phyloP scores from a whole-genome alignment of 352 stramenopile genomes.

The Phytophthora cryptogea region DNA sequence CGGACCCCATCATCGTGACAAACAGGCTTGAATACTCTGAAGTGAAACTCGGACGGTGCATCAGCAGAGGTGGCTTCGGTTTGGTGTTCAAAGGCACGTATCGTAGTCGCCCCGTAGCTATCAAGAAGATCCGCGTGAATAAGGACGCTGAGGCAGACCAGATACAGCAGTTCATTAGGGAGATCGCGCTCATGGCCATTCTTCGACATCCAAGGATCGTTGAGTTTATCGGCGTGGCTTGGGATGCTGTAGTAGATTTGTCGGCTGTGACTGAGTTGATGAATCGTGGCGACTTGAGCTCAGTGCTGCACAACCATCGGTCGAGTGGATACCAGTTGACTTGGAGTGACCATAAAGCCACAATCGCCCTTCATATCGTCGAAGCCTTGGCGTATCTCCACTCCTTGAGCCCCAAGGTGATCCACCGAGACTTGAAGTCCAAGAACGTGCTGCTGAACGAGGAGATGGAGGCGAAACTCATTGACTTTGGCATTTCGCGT shows the following conservation, averaged over 20 bases:
- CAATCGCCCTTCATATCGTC: constrained; percentile 51
- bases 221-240: constrained; percentile 52
- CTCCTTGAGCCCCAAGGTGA: constrained; percentile 45
- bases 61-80: constrained; percentile 50
- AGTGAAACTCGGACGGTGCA: constrained; percentile 39
- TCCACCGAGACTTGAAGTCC: constrained; percentile 49
- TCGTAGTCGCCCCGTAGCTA: constrained; percentile 31
- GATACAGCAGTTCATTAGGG: constrained; percentile 44
- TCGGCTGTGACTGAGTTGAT: constrained; percentile 58
- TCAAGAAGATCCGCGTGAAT: constrained; percentile 49
- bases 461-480: constrained; percentile 62
- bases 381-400: constrained; percentile 56
- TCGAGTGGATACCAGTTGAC: constrained; percentile 20
- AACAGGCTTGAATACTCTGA: constrained; percentile 46
- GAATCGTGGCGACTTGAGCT: constrained; percentile 52
- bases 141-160: constrained; percentile 26
- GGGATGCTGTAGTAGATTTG: constrained; percentile 43
- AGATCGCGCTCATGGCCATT: constrained; percentile 47
- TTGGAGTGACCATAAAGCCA: constrained; percentile 45
- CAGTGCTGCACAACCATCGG: constrained; percentile 39
- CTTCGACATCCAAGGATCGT: constrained; percentile 48
- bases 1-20: constrained; percentile 50
- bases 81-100: constrained; percentile 46
- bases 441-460: constrained; percentile 54
- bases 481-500: constrained; percentile 64